Evolutionary conservation across 2,329 filamentous ascomycete genomes (phyloP).

Genomic region (Monosporascus sp.): DNA sequence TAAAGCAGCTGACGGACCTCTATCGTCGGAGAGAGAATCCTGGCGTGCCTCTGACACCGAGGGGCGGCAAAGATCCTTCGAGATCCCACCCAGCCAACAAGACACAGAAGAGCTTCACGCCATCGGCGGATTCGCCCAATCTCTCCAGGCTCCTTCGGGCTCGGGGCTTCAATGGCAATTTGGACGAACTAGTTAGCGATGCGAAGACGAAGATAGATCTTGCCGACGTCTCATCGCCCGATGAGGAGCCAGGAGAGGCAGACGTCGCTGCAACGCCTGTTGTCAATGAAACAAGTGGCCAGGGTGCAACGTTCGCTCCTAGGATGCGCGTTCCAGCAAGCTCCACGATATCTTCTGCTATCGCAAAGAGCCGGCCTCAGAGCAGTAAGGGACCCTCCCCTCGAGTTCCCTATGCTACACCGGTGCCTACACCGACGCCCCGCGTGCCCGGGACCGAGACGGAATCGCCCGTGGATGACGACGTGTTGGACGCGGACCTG

Average conservation of each 20-base stretch:
- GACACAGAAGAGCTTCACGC: constrained; percentile 37
- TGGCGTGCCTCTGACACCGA: constrained; percentile 40
- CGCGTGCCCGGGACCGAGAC: constrained; percentile 18
- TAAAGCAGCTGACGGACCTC: constrained; percentile 47
- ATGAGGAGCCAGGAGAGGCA: constrained; percentile 51
- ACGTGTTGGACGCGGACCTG: constrained; percentile 55
- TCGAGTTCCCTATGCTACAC: constrained; percentile 35
- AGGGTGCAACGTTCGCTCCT: constrained; percentile 24
- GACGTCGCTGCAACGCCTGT: constrained; percentile 35
- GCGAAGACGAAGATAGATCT: constrained; percentile 49
- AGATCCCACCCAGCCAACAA: constrained; percentile 19
- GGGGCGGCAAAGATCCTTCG: constrained; percentile 15
- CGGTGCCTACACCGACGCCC: constrained; percentile 28
- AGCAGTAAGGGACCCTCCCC: constrained; percentile 50
- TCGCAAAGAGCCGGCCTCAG: constrained; percentile 40
- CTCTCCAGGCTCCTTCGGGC: constrained; percentile 60
- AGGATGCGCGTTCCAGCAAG: constrained; percentile 55
- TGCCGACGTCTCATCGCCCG: constrained; percentile 43
- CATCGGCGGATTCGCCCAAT: constrained; percentile 57
- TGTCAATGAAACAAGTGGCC: constrained; percentile 34
- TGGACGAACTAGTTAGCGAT: constrained; percentile 53
- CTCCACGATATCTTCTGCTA: constrained; percentile 46
- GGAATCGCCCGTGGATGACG: constrained; percentile 35
- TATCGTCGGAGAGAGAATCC: constrained; percentile 48
- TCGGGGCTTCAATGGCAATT: constrained; percentile 55